A percentile compares a stretch with the other conserved stretches of the same genome.
Evolutionary conservation across 73 alveolate species (phyloP).

Genomic region (Paramecium octaurelia): DNA sequence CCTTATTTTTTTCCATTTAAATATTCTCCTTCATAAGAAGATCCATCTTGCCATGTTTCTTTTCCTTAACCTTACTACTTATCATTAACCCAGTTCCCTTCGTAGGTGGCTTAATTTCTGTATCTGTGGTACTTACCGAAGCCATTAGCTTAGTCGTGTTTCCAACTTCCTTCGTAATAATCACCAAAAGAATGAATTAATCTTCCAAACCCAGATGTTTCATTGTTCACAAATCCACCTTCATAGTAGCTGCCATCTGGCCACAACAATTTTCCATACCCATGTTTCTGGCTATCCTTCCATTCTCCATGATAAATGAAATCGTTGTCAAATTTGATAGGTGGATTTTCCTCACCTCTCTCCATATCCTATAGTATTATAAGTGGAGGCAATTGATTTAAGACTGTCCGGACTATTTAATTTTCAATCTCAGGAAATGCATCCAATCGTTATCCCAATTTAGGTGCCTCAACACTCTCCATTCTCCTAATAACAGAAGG

Average conservation of each 20-base stretch:
- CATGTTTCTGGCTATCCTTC: constrained; percentile 89
- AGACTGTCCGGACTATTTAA: neutral
- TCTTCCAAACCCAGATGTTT: constrained; percentile 57
- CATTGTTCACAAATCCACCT: constrained; percentile 68
- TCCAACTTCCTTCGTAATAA: constrained; percentile 61
- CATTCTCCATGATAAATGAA: constrained; percentile 77
- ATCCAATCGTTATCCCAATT: neutral
- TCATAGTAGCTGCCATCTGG: constrained; percentile 89
- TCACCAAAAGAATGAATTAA: constrained; percentile 47
- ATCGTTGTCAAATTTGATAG: constrained; percentile 64
- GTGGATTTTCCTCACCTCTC: neutral
- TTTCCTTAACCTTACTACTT: constrained; percentile 46
- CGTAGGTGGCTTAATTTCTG: constrained; percentile 38
- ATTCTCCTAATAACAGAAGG: neutral
- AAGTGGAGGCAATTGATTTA: neutral
- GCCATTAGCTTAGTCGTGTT: constrained; percentile 54
- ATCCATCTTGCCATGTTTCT: constrained; percentile 66
- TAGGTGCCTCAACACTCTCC: constrained; percentile 6
- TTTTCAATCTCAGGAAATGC: constrained; percentile 28
- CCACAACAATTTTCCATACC: constrained; percentile 91
- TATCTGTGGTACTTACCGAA: constrained; percentile 61
- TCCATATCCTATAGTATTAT: neutral
- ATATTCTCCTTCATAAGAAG: constrained; percentile 64
- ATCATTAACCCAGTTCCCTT: constrained; percentile 16
- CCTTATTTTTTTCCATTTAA: constrained; percentile 59